phyloP scores from a whole-genome alignment of 495 filamentous ascomycete genomes.

The Trichoderma orchidacearum region DNA sequence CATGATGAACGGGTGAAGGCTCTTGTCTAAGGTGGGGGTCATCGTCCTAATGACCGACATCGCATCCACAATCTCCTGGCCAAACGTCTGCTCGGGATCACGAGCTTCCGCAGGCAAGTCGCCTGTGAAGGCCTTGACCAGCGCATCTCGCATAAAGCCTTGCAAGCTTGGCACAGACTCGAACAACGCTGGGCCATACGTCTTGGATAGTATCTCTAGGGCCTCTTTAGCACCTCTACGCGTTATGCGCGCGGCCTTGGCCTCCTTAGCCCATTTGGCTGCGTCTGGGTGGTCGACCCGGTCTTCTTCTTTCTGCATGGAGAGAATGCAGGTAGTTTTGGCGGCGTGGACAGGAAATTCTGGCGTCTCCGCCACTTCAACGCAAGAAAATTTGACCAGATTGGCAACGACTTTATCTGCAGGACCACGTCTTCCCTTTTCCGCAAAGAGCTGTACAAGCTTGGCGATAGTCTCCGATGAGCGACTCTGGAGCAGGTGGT shows the following conservation, averaged over 20 bases:
- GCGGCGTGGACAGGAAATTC: conserved; percentile 71
- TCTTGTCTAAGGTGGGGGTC: conserved; percentile 64
- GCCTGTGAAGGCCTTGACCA: conserved; percentile 59
- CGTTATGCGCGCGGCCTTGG: conserved; percentile 74
- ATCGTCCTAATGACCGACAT: conserved; percentile 86
- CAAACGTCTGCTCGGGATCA: conserved; percentile 54
- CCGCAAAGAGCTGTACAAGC: conserved; percentile 76
- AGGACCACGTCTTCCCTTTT: conserved; percentile 57
- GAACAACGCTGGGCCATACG: conserved; percentile 65
- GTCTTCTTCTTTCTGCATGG: conserved; percentile 92
- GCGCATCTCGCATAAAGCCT: conserved; percentile 63
- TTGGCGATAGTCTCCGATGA: conserved; percentile 71
- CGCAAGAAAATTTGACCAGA: conserved; percentile 89
- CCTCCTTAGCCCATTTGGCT: conserved; percentile 73
- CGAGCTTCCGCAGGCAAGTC: conserved; percentile 51
- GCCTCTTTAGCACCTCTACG: conserved; percentile 89
- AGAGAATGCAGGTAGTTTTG: conserved; percentile 68
- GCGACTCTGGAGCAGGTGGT: conserved; percentile 74
- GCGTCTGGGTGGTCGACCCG: conserved; percentile 84
- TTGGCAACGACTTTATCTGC: conserved; percentile 92
- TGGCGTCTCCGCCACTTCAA: conserved; percentile 92
- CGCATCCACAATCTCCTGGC: conserved; percentile 86
- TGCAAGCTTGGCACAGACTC: conserved; percentile 68
- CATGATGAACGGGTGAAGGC: conserved; percentile 64
- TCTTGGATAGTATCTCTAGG: conserved; percentile 69